Percentiles rank a stretch among this genome's conserved stretches.
phyloP scores from a whole-genome alignment of 495 filamentous ascomycete species.

The Opeltia flavorubescens region DNA sequence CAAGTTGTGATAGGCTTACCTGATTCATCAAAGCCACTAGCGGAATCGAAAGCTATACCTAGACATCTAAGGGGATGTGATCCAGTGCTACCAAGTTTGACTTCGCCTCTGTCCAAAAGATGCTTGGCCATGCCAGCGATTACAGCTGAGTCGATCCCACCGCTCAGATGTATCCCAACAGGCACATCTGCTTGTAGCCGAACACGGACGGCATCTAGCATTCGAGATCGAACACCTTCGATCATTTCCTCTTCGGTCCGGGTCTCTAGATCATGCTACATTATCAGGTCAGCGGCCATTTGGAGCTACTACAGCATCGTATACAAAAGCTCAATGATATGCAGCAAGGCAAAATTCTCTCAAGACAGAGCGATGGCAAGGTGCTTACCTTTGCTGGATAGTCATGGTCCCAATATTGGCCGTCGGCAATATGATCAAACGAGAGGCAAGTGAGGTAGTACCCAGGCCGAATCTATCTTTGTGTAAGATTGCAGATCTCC shows the following conservation, averaged over 20 bases:
- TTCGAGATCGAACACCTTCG: constrained; percentile 25
- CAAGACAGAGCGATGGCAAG: not conserved
- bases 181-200: constrained; percentile 39
- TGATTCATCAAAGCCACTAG: constrained; percentile 32
- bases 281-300: not conserved
- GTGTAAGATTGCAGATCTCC: not conserved
- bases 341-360: not conserved
- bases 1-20: constrained; percentile 12
- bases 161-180: constrained; percentile 36
- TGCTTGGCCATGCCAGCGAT: constrained; percentile 38
- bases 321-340: too few relatives aligned
- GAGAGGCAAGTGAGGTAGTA: constrained; percentile 20
- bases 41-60: constrained; percentile 24
- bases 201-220: constrained; percentile 32
- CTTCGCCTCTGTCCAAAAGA: constrained; percentile 26
- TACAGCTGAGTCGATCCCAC: constrained; percentile 38
- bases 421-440: constrained; percentile 17
- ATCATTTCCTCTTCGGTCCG: constrained; percentile 31
- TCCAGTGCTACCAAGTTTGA: constrained; percentile 21
- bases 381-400: constrained; percentile 31
- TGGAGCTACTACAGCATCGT: too few relatives aligned
- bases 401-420: constrained; percentile 34
- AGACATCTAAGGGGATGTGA: constrained; percentile 21
- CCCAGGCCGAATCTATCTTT: constrained; percentile 20
- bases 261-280: constrained; percentile 13